phyloP scores from a whole-genome alignment of 208 protist species.

The Acanthamoeba healyi region DNA sequence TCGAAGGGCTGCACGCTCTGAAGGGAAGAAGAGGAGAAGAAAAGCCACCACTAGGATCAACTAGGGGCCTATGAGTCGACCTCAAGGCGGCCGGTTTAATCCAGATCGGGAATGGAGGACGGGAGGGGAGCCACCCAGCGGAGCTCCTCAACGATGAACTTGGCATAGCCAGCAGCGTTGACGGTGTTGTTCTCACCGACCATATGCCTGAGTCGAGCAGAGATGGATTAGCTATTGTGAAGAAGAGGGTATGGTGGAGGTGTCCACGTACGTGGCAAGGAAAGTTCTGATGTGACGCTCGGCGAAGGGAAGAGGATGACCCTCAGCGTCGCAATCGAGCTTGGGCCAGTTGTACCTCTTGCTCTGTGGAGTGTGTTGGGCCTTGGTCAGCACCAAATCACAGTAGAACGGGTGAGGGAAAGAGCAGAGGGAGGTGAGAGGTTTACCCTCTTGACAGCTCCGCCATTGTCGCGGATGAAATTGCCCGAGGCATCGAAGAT shows the following conservation, averaged over 20 bases:
- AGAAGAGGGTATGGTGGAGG: neutral
- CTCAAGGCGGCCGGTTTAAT: neutral
- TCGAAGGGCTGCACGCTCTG: too few relatives aligned
- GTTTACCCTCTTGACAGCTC: neutral
- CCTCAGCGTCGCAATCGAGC: neutral
- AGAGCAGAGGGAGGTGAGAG: neutral
- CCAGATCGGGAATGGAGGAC: neutral
- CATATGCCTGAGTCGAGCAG: neutral
- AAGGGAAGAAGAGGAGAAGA: too few relatives aligned
- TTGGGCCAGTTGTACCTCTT: conserved; percentile 37
- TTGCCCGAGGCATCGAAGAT: neutral
- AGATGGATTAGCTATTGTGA: neutral
- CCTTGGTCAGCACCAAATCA: too few relatives aligned
- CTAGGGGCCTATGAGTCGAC: too few relatives aligned
- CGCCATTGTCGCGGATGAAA: neutral
- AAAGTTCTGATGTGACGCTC: neutral
- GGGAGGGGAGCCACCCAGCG: neutral
- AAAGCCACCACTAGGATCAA: too few relatives aligned
- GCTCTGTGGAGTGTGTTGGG: too few relatives aligned
- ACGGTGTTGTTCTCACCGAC: neutral
- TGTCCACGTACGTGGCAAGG: neutral
- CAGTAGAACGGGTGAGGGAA: too few relatives aligned
- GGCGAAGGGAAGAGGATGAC: neutral
- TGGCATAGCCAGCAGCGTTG: neutral
- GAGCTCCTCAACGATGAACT: neutral